Base-by-base conservation (phyloP, 2,329 filamentous ascomycete species). In the Diplodia intermedia region DNA sequence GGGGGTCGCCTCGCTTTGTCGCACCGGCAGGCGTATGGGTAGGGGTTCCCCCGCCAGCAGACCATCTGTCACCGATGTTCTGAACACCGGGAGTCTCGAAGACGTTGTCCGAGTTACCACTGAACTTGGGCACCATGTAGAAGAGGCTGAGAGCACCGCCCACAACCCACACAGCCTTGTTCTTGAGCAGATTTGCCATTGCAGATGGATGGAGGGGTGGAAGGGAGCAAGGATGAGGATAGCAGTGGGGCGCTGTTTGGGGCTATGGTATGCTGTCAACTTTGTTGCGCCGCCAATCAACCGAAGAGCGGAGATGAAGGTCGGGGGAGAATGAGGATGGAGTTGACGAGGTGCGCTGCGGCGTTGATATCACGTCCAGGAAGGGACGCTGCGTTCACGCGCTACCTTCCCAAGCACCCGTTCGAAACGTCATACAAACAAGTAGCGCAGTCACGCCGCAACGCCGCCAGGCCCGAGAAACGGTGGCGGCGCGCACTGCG, bases 81-180 rank as follows among this genome's bases (percentile, higher is more conserved):
- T 77, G 70, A n/a, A 75, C 69, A 40, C 70, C 76, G 50, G 72
- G 71, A 31, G 77, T 79, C 72, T 78, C 77, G 72, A 77, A 77
- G 12, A 77, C 75, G 69, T 79, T 77, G 65, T 76, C 75, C 73
- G 76, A 78, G 77, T 76, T 78, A 71, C 78, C 76, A 65, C 74
- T 74, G 68, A 76, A 73, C 75, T 78, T 78, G 69, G 74, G 73
- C 63, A 78, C 71, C 71, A 78, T 76, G 72, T 79, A 79, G 62
- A 71, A 71, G 69, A 78, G 75, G 68, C 77, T 76, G 18, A 76
- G 73, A 63, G 73, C 74, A 33, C 74, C 53, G 15, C 40, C 54
- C 18, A 69, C 52, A 31, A 7, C 33, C 52, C 65, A 65, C 50
- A 66, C 52, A 15, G 57, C 53, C 29, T 70, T 70, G 52, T 31